A percentile compares a stretch with the other conserved stretches of the same genome.
Conservation (phyloP, 108 stramenopile genomes). For the Mayamaea pseudoterrestris region DNA sequence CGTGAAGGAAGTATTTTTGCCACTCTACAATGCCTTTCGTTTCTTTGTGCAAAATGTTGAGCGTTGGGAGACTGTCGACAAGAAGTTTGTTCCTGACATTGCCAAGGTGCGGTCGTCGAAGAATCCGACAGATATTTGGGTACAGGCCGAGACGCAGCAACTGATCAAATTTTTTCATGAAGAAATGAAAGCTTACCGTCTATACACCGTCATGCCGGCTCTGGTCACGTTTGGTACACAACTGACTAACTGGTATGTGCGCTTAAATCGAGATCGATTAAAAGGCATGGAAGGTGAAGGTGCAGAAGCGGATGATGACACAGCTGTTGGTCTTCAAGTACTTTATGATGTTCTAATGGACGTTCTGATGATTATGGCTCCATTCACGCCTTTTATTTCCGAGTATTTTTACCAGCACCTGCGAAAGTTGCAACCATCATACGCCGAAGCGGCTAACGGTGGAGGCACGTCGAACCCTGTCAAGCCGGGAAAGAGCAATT, state of each 20-base stretch:
- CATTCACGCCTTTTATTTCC: conserved; percentile 98
- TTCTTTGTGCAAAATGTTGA: conserved; percentile 92
- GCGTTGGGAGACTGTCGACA: conserved; percentile 58
- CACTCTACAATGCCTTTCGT: conserved; percentile 97
- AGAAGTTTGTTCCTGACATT: conserved; percentile 69
- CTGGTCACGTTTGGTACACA: conserved; percentile 91
- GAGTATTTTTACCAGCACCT: conserved; percentile 97
- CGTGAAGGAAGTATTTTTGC: conserved; percentile 94
- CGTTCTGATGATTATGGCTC: conserved; percentile 92
- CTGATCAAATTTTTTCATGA: conserved; percentile 95
- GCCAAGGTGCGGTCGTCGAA: conserved; percentile 67
- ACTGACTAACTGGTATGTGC: conserved; percentile 99
- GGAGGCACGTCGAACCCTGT: conserved; percentile 68
- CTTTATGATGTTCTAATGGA: conserved; percentile 93
- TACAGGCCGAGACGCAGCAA: conserved; percentile 91
- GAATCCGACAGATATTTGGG: conserved; percentile 98
- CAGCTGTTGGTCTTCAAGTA: conserved; percentile 82
- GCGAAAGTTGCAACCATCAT: conserved; percentile 84
- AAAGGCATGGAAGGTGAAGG: conserved; percentile 87
- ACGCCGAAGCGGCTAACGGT: conserved; percentile 41
- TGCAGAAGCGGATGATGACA: conserved; percentile 54
- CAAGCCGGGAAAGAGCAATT: conserved; percentile 84
- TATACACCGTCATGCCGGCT: conserved; percentile 98
- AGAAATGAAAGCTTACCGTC: conserved; percentile 97
- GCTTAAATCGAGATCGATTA: conserved; percentile 96